Evolutionary conservation across 2,329 filamentous ascomycete species (phyloP), one percentile per base, ranked within the genome.

Genomic region (Colletotrichum siamense): DNA sequence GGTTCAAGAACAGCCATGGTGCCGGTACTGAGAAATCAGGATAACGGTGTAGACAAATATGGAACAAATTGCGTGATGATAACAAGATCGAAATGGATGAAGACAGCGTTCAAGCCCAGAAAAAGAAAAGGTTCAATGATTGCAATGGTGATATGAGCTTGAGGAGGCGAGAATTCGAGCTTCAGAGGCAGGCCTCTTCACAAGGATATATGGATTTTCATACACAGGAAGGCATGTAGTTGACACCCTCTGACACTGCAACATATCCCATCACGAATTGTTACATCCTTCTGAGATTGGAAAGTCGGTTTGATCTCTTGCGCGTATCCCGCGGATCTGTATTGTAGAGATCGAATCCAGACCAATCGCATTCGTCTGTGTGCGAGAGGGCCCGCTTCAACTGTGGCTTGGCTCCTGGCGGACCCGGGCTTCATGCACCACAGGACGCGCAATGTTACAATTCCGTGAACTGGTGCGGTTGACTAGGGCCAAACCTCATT

Each of bases 1-100:
- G 80, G 78, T n/a, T 79, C 63, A 30, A 81, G 32, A 30, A 69
- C 22, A n/a, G 66, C 36, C 24, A 70, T 16, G 12, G 10, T 6
- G 18, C 24, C 12, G 6, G 30, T 30, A n/a, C 26, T 26, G 28
- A 24, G 24, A 1, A 36, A 36, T 36, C 7, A 36, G 34, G 24
- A 8, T 16, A 30, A 18, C 2, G 3, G 2, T 49, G 3, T 9
- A n/a, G 39, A 44, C n/a, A 49, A 22, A 4, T 16, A 4, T 8
- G 15, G 15, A 36, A 36, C 15, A 7, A 36, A 36, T 36, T 6
- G 18, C n/a, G 44, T 8, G 10, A 9, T 13, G n/a, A 4, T 3
- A 8, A 49, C 10, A 13, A 22, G n/a, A 22, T 13, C 8, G 4
- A 49, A 22, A 4, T 49, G n/a, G 2, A 13, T 7, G 44, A 22